phyloP scores from a whole-genome alignment of 139 green algal genomes.

The Chlorella sp. region DNA sequence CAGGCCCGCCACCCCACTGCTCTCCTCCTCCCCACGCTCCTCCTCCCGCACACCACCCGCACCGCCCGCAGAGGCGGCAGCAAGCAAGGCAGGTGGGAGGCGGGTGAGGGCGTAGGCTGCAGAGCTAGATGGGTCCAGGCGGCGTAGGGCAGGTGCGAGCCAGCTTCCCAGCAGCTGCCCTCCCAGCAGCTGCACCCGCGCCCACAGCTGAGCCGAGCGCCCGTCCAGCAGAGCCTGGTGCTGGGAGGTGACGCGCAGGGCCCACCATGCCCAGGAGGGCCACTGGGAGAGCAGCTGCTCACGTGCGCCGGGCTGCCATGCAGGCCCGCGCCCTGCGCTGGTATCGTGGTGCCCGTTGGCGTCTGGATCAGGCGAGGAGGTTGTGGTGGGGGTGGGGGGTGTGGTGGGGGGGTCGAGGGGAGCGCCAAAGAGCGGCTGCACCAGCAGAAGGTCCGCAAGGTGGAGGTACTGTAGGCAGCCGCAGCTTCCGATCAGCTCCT shows the following conservation, averaged over 20 bases:
- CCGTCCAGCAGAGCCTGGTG: constrained; percentile 60
- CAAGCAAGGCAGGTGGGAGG: too few species aligned
- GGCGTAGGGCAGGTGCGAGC: not conserved
- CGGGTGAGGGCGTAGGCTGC: too few species aligned
- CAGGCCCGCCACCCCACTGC: not conserved
- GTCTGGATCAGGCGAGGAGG: not conserved
- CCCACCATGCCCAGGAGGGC: constrained; percentile 61
- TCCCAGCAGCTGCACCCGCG: not conserved
- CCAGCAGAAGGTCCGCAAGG: constrained; percentile 49
- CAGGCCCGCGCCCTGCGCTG: too few species aligned
- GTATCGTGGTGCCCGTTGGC: not conserved
- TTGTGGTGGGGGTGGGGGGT: not conserved
- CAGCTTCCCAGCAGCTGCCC: constrained; percentile 10
- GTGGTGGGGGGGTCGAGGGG: not conserved
- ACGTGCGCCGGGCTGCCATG: not conserved
- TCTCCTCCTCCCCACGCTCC: not conserved
- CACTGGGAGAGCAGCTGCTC: not conserved
- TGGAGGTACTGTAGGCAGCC: constrained; percentile 65
- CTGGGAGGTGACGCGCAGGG: constrained; percentile 27
- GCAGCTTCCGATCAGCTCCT: constrained; percentile 55
- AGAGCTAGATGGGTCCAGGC: not conserved
- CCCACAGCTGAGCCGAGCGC: constrained; percentile 37
- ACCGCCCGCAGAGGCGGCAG: too few species aligned
- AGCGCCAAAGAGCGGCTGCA: constrained; percentile 26
- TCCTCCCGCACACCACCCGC: too few species aligned